Conservation (phyloP, 495 filamentous ascomycete species). For the Aspergillus taichungensis region DNA sequence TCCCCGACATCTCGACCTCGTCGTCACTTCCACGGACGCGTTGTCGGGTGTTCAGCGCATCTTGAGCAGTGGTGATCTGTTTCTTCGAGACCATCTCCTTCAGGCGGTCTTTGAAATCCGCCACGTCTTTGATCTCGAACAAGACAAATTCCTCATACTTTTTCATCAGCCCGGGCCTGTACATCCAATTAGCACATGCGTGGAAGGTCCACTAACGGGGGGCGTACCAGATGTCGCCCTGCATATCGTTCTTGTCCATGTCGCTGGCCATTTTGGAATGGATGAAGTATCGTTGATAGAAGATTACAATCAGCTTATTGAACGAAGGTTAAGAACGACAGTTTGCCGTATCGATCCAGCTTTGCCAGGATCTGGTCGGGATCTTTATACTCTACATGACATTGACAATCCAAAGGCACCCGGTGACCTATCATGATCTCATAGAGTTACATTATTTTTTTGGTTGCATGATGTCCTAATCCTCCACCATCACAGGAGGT, state of each 20-base stretch:
- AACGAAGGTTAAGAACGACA: no score
- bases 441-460: no score
- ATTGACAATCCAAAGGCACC: no score
- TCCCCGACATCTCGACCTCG: neutral
- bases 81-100: slow-evolving; percentile 4
- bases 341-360: no score
- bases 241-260: slow-evolving; percentile 11
- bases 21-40: no score
- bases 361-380: no score
- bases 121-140: slow-evolving; percentile 19
- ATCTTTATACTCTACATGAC: no score
- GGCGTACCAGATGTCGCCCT: slow-evolving; percentile 10
- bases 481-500: no score
- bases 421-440: no score
- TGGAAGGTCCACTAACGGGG: neutral
- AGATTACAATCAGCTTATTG: neutral
- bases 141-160: slow-evolving; percentile 21
- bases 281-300: neutral
- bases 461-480: no score
- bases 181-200: neutral
- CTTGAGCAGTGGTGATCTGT: slow-evolving; percentile 11
- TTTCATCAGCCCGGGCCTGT: slow-evolving; percentile 26
- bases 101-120: slow-evolving; percentile 20
- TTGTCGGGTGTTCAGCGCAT: neutral
- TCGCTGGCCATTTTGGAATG: neutral